Evolutionary conservation across 1,284 basidiomycete genomes (phyloP), one percentile per base, ranked within the genome.

Genomic region (Fomitiporia mediterranea): DNA sequence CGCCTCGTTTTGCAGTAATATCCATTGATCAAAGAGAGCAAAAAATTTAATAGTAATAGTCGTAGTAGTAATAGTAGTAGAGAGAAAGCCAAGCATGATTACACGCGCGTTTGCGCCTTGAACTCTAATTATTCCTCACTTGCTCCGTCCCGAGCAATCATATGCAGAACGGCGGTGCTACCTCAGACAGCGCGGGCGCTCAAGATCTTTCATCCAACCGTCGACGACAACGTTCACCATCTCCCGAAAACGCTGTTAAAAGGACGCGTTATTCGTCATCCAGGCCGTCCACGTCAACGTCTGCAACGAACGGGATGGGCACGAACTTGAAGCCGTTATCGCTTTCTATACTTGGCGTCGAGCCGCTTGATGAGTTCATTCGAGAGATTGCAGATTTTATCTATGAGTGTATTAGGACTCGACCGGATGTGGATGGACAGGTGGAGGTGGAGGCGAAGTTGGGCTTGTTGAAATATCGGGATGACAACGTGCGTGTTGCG

Each of bases 371-470:
- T 71, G 95, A 98, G 68, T 95, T 98, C 68, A 93, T 94, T 59
- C 82, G 82, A 65, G 87, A 91, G 64, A 80, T 99, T 46, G 94
- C 91, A 23, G 92, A 98, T 69, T 99, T 94, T 72, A 77, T 98
- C 23, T 81, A 89, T 69, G 82, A 83, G 64, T 82, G 78, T 72
- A 82, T 90, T 61, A 66, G 68, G 58, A 81, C 73, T 11, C 76
- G 77, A 19, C 77, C 64, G 28, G 76, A 82, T 60, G 62, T 74
- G 51, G 57, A 55, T 1, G 71, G 76, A 5, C 61, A 71, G 28
- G 75, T 87, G 4, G 83, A 97, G 77, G 90, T 98, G 19, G 96
- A 98, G 73, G 94, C 94, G 15, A 98, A 98, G 75, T 78, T 99
- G 48, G 96, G 96, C 1, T 68, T 91, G 11, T 69, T 98, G 65